Percentiles rank a stretch among this genome's conserved stretches.
These are phyloP conservation scores for Phaeosphaeriaceae sp. DNA, from an alignment of 2,329 filamentous ascomycete genomes.

Conservation along the genomic window DNA sequence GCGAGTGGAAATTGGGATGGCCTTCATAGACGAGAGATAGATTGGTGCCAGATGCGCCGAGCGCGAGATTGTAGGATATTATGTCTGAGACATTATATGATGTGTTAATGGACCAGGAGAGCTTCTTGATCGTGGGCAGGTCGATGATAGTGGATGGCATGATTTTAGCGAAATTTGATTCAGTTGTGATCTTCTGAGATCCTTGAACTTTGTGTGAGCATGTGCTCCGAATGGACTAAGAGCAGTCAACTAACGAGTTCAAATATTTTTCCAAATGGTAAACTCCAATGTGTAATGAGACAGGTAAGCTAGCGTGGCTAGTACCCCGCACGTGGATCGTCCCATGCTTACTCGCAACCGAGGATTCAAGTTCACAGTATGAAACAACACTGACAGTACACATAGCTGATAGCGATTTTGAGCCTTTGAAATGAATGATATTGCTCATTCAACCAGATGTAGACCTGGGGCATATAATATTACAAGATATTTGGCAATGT, in stretches of 20 bases:
- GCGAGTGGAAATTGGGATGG: constrained; percentile 13
- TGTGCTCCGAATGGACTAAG: too few species aligned
- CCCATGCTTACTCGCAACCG: constrained; percentile 6
- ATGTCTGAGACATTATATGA: constrained; percentile 14
- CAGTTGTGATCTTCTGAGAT: too few species aligned
- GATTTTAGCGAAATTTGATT: not conserved
- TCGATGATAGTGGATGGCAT: constrained; percentile 13
- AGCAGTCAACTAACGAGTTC: too few species aligned
- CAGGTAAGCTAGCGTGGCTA: too few species aligned
- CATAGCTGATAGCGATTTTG: not conserved
- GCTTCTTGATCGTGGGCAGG: constrained; percentile 11
- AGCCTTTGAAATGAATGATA: not conserved
- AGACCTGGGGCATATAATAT: not conserved
- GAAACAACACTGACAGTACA: too few species aligned
- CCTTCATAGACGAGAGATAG: constrained; percentile 15
- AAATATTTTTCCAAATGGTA: too few species aligned
- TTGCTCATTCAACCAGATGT: not conserved
- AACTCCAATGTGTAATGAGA: too few species aligned
- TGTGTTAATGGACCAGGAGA: constrained; percentile 13
- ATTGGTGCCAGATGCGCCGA: constrained; percentile 11
- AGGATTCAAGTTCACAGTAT: not conserved
- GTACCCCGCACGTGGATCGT: constrained; percentile 5
- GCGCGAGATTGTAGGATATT: constrained; percentile 22
- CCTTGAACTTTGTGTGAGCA: too few species aligned
- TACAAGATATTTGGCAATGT: not conserved